Evolutionary conservation across 768 basidiomycete genomes (phyloP).

Genomic region (Daedaleopsis nitida): DNA sequence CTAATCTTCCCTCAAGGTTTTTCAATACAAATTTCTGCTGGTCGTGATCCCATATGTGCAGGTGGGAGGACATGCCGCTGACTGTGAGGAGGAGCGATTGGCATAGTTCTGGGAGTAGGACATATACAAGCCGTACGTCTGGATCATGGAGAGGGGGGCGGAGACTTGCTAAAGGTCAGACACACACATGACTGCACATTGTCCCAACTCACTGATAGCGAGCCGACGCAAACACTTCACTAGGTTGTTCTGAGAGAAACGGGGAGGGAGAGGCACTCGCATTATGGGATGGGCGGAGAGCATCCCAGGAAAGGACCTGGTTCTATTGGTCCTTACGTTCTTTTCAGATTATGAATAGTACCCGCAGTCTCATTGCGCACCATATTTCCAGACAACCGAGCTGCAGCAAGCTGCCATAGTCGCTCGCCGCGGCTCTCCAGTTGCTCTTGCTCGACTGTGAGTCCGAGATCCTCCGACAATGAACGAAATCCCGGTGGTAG

Average conservation of each 20-base stretch:
- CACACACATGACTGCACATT: not conserved
- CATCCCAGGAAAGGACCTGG: conserved; percentile 58
- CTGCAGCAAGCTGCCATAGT: conserved; percentile 11
- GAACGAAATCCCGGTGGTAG: conserved; percentile 9
- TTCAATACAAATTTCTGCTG: conserved; percentile 59
- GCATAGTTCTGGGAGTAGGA: conserved; percentile 51
- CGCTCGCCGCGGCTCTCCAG: not conserved
- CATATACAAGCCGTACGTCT: conserved; percentile 41
- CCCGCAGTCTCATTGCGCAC: not conserved
- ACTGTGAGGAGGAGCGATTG: conserved; percentile 55
- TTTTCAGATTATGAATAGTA: not conserved
- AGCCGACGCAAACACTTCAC: conserved; percentile 53
- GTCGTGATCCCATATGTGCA: conserved; percentile 62
- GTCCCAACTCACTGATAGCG: conserved; percentile 54
- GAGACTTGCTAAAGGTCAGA: conserved; percentile 40
- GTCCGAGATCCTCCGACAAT: conserved; percentile 10
- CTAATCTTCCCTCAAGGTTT: conserved; percentile 51
- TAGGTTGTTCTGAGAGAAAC: conserved; percentile 72
- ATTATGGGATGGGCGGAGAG: conserved; percentile 41
- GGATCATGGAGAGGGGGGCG: conserved; percentile 47
- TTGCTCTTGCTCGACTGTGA: not conserved
- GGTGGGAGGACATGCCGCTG: conserved; percentile 66
- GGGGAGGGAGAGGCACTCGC: conserved; percentile 42
- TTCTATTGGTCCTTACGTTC: conserved; percentile 1
- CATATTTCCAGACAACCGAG: not conserved